A percentile compares a stretch with the other conserved stretches of the same genome.
phyloP scores from a whole-genome alignment of 2,329 filamentous ascomycete species.

The Trichoderma pleuroti region DNA sequence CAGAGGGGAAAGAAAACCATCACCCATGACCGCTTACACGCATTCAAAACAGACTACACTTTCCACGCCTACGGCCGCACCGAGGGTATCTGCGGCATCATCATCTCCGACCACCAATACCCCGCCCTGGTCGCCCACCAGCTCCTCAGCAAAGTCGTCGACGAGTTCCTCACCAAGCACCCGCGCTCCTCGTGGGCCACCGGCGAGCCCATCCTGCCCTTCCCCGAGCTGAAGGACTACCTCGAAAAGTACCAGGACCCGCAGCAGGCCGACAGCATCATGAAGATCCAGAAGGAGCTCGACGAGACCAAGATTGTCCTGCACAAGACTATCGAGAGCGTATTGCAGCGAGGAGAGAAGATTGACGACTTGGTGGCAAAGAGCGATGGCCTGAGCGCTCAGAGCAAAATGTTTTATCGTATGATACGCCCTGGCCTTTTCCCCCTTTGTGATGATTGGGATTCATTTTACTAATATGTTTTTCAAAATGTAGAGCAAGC shows the following conservation, averaged over 20 bases:
- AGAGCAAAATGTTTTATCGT: constrained; percentile 99
- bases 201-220: constrained; percentile 51
- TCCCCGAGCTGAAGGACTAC: constrained; percentile 78
- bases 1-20: background rate
- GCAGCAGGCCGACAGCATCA: constrained; percentile 82
- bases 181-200: constrained; percentile 65
- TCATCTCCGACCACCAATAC: constrained; percentile 74
- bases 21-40: background rate
- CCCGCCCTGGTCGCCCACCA: constrained; percentile 78
- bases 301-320: constrained; percentile 97
- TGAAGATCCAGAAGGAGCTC: constrained; percentile 93
- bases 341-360: constrained; percentile 88
- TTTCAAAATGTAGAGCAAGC: constrained; percentile 49
- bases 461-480: constrained; percentile 3
- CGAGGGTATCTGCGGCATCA: constrained; percentile 70
- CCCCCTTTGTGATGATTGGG: background rate
- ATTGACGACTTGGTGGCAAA: constrained; percentile 91
- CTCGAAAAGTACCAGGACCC: constrained; percentile 76
- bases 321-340: constrained; percentile 92
- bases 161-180: constrained; percentile 79
- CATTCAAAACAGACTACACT: constrained; percentile 52
- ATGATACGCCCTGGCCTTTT: constrained; percentile 18
- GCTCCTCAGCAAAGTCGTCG: constrained; percentile 78
- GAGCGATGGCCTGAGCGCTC: constrained; percentile 82
- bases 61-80: constrained; percentile 76